Base-by-base conservation (phyloP, 2,329 filamentous ascomycete species). In the Clonostachys rhizophaga region DNA sequence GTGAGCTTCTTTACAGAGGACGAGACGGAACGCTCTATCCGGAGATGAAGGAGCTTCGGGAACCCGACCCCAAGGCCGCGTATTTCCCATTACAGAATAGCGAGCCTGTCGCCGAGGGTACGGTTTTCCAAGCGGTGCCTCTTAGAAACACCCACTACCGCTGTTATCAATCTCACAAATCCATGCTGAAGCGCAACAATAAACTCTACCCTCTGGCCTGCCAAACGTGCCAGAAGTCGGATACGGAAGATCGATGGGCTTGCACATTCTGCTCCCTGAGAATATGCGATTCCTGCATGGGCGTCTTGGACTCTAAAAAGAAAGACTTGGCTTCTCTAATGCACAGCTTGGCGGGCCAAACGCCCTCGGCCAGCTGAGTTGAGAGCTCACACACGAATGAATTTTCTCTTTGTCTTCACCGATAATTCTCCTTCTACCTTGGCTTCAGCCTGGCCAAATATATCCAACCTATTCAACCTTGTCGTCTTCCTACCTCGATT, bases 241-340 rank as follows among this genome's bases (percentile, higher is more conserved):
- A 79, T 48, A 54, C 58, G 7, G 66, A 70, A 41, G 61, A 70
- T 51, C 71, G 77, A 35, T 73, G 64, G 61, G 66, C 65, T 17
- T 81, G 77, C 57, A 61, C 62, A 13, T 76, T 72, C 58, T 81
- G 77, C 60, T 66, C 70, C 49, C 54, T 81, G 43, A 71, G 76
- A 45, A 69, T 81, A 48, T 83, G 79, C 59, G 65, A 67, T 34
- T 52, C 62, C 3, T 83, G 79, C 53, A 58, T 66, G 37, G 68
- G 64, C 12, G 57, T 63, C 18, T 58, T 82, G 47, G 63, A 67
- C 24, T 57, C 56, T 20, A 64, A 69, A 42, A 63, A 66, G 37
- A 65, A 69, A 20, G 69, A 79, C 49, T 59, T 82, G 33, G 52
- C 54, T n/a, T 58, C 54, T 36, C 58, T 78, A 9, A 53, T 78